Evolutionary conservation across 805 yeast species (phyloP).

Genomic region (Torulaspora quercuum): DNA sequence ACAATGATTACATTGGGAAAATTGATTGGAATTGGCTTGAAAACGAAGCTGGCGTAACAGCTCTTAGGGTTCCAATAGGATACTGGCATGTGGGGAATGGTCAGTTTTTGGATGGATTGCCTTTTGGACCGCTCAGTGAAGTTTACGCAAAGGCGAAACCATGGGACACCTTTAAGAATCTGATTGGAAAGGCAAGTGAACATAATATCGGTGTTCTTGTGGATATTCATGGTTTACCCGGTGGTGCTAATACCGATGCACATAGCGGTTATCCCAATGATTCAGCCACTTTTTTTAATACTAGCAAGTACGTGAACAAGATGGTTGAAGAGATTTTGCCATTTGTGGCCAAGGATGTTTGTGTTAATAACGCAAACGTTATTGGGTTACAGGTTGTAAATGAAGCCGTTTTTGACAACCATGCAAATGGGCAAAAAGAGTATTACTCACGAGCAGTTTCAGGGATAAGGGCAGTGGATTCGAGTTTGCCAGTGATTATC

Average conservation of each 20-base stretch:
- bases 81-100: slow-evolving; percentile 84
- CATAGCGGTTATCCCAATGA: slow-evolving; percentile 67
- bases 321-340: slow-evolving; percentile 50
- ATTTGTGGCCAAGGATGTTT: slow-evolving; percentile 60
- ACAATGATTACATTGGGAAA: slow-evolving; percentile 57
- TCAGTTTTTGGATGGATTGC: slow-evolving; percentile 49
- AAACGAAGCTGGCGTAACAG: slow-evolving; percentile 60
- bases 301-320: slow-evolving; percentile 40
- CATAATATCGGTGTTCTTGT: slow-evolving; percentile 70
- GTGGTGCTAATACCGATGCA: slow-evolving; percentile 83
- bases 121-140: slow-evolving; percentile 50
- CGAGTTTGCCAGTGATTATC: slow-evolving; percentile 63
- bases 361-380: slow-evolving; percentile 55
- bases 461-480: slow-evolving; percentile 54
- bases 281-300: slow-evolving; percentile 38
- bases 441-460: slow-evolving; percentile 66
- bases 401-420: slow-evolving; percentile 67
- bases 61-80: slow-evolving; percentile 84
- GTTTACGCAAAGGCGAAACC: slow-evolving; percentile 61
- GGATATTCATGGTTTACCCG: slow-evolving; percentile 87
- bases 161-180: slow-evolving; percentile 60
- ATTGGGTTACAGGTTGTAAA: slow-evolving; percentile 83
- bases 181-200: slow-evolving; percentile 56
- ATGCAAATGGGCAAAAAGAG: slow-evolving; percentile 47
- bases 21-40: slow-evolving; percentile 79